Base-by-base conservation (phyloP, 176 grass and related monocot species). In the Aechmea fasciata region DNA sequence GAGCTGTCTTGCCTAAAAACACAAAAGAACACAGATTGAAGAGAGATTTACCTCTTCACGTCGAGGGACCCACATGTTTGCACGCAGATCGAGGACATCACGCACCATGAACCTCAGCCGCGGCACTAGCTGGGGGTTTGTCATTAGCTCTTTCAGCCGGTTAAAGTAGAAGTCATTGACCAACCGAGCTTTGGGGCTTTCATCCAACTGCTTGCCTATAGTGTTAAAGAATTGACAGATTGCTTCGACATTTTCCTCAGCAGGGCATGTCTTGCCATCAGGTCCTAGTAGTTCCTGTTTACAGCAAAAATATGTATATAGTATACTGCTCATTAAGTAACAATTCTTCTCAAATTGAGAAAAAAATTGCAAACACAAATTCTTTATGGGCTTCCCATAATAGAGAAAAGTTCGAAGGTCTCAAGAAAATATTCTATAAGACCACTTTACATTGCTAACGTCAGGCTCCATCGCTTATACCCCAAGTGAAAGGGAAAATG, bases 191-290 rank as follows among this genome's bases (percentile, higher is more conserved):
- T 87, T 96, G 47, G 73, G 78, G 67, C 79, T 96, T 47, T 85
- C 91, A 51, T 96, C 91, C 71, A 96, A 80, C 70, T 96, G 91
- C 85, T 96, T 96, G 71, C 91, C 91, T 24, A 96, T 96, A 0
- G 91, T 96, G 69, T 87, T 96, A 62, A 96, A 96, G 70, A 96
- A 90, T 49, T 96, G 91, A 72, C 91, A 96, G 55, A 96, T 90
- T 10, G 91, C 91, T 68, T 96, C 91, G 0, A 96, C 76, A 18
- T 90, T 86, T 84, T 96, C 91, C 76, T 96, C 91, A 14, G 77
- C 91, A 75, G 91, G 91, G 64, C 87, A 96, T 55, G 73, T 50
- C 52, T 87, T 90, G 73, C 70, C 88, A 61, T 96, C 91, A 65
- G 75, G 52, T 47, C 87, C 91, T 57, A 96, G 71, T 49, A 96